Evolutionary conservation across 1,284 basidiomycete genomes (phyloP).

Genomic region (Moesziomyces parantarcticus): DNA sequence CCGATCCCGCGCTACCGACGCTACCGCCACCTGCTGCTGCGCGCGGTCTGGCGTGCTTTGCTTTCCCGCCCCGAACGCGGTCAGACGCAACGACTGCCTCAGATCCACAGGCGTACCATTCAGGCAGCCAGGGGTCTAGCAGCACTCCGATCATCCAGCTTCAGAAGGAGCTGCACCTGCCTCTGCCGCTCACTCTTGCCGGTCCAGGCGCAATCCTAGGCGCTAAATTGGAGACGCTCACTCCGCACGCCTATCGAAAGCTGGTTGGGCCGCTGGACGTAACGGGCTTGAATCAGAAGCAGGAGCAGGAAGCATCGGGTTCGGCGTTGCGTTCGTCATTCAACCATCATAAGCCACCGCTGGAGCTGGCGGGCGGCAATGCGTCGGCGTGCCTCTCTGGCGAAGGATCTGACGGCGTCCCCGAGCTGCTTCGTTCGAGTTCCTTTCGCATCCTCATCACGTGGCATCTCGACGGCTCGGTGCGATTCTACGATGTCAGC

Average conservation of each 20-base stretch:
- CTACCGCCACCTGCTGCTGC: conserved; percentile 60
- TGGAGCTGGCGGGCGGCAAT: conserved; percentile 49
- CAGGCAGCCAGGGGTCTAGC: too few relatives aligned
- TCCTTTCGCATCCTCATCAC: conserved; percentile 55
- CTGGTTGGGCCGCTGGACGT: conserved; percentile 43
- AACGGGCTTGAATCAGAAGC: conserved; percentile 41
- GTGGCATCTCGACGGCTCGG: conserved; percentile 64
- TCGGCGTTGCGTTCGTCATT: conserved; percentile 25
- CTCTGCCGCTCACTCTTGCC: conserved; percentile 51
- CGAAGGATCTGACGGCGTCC: conserved; percentile 27
- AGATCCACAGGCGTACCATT: not conserved
- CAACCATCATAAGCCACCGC: conserved; percentile 22
- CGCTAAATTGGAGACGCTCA: conserved; percentile 41
- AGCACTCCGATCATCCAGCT: not conserved
- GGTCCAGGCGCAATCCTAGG: conserved; percentile 61
- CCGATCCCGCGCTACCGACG: conserved; percentile 55
- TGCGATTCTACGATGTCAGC: conserved; percentile 62
- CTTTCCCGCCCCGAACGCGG: conserved; percentile 53
- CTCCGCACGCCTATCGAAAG: conserved; percentile 53
- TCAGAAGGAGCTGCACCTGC: conserved; percentile 51
- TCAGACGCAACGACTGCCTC: not conserved
- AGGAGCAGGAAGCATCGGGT: conserved; percentile 26
- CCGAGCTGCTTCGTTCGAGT: conserved; percentile 25
- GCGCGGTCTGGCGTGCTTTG: conserved; percentile 55
- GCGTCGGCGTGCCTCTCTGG: conserved; percentile 36